A percentile compares a stretch with the other conserved stretches of the same genome.
These are phyloP conservation scores for Hymenoscyphus linearis DNA, from an alignment of 2,329 filamentous ascomycete species.

Conservation along the genomic window DNA sequence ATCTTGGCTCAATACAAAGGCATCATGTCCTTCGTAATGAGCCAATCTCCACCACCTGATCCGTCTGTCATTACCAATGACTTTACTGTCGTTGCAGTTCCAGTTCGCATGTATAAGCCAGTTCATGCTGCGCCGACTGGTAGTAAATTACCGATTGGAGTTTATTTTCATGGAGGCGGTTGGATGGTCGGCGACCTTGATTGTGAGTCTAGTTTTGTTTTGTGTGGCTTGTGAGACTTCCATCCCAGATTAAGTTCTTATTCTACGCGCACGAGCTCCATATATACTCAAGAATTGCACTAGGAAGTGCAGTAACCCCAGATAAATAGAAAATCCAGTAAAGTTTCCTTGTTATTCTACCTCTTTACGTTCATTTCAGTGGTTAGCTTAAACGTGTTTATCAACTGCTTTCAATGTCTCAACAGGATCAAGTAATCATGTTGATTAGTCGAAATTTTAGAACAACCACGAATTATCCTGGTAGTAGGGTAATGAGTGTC, in stretches of 20 bases:
- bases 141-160: conserved; percentile 29
- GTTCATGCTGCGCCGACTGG: neutral
- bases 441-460: too few relatives aligned
- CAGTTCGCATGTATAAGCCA: conserved; percentile 26
- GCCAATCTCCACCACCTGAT: conserved; percentile 18
- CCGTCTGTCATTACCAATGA: conserved; percentile 14
- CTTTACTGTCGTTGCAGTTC: conserved; percentile 14
- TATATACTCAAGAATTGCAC: too few relatives aligned
- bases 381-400: too few relatives aligned
- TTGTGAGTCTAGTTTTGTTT: conserved; percentile 1
- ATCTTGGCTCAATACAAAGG: conserved; percentile 18
- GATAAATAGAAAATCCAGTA: too few relatives aligned
- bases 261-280: neutral
- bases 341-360: too few relatives aligned
- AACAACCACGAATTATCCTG: too few relatives aligned
- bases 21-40: conserved; percentile 9
- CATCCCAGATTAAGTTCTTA: neutral
- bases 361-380: too few relatives aligned
- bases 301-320: too few relatives aligned
- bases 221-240: neutral
- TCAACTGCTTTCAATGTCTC: too few relatives aligned
- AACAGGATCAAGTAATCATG: too few relatives aligned
- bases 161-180: conserved; percentile 36
- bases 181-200: conserved; percentile 34
- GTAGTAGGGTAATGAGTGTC: too few relatives aligned